Evolutionary conservation across 225 moss, liverwort and hornwort genomes (phyloP), one percentile per base, ranked within the genome.

Genomic region (Bryum argenteum): DNA sequence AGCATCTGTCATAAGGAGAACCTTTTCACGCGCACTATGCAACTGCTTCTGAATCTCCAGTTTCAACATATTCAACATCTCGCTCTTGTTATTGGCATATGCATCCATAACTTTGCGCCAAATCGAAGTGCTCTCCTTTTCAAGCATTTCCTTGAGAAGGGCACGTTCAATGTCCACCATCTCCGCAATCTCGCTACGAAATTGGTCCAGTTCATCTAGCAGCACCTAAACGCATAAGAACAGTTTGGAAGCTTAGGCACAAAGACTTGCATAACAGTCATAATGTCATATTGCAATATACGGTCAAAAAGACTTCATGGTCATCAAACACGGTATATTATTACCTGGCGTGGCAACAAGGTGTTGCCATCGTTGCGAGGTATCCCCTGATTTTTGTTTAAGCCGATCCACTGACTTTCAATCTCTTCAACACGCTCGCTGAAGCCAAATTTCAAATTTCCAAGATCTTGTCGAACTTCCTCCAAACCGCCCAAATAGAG

Each of bases 401-500:
- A 71, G 44, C 90, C 87, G 52, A 76, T 85, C 88, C 74, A 85
- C 50, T 89, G 85, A 22, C 71, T 89, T 66, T 91, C 94, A 41
- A 94, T 69, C 65, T 91, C 94, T 69, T 94, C 85, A 69, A 89
- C 73, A 37, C 89, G 87, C 61, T 94, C 91, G 54, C 81, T 79
- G 73, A 90, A 94, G 62, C 88, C 77, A 51, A 63, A 87, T 76
- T 91, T 94, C 48, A 91, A 79, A 44, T 90, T 84, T 33, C 81
- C 87, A 39, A 94, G 66, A 72, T 94, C 94, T 47, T 88, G 81
- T 76, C 91, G 80, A 22, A 94, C 85, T 80, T 94, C 91, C 69
- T 91, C 91, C 85, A 94, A 81, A 41, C 94, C 94, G 12, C 94
- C 94, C 73, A 94, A 71, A 74, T 91, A 94, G 45, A 94, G 89